phyloP scores from a whole-genome alignment of 345 rosid genomes.

The Conringia planisiliqua region DNA sequence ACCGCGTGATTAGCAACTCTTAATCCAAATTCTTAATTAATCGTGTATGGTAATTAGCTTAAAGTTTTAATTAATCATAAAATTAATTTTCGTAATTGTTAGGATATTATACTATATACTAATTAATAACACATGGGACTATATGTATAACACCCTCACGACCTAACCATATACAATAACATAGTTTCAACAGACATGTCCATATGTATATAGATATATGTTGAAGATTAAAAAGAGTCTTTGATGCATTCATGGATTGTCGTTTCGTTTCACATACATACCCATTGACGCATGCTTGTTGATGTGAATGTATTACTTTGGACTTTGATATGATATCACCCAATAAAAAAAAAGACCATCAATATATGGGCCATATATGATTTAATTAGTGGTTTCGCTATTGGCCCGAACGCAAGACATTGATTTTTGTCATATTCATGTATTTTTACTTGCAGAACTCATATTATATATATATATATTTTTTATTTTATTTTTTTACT shows the following conservation, averaged over 20 bases:
- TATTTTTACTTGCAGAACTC: not conserved
- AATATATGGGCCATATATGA: not conserved
- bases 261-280: not conserved
- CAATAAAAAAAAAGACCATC: not conserved
- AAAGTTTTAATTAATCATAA: constrained; percentile 13
- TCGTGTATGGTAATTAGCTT: constrained; percentile 1
- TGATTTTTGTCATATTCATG: not conserved
- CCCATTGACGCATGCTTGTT: not conserved
- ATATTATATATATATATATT: no score
- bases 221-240: not conserved
- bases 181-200: constrained; percentile 5
- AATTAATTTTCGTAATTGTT: not conserved
- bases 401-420: not conserved
- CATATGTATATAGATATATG: not conserved
- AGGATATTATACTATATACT: not conserved
- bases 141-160: not conserved
- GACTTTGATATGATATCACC: not conserved
- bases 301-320: not conserved
- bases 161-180: constrained; percentile 22
- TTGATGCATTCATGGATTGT: constrained; percentile 4
- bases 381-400: not conserved
- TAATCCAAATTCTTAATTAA: constrained; percentile 19
- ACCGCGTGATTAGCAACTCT: constrained; percentile 26
- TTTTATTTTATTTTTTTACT: no score
- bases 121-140: constrained; percentile 19